Conservation (phyloP, 2,329 filamentous ascomycete genomes). For the Neoscytalidium dimidiatum region DNA sequence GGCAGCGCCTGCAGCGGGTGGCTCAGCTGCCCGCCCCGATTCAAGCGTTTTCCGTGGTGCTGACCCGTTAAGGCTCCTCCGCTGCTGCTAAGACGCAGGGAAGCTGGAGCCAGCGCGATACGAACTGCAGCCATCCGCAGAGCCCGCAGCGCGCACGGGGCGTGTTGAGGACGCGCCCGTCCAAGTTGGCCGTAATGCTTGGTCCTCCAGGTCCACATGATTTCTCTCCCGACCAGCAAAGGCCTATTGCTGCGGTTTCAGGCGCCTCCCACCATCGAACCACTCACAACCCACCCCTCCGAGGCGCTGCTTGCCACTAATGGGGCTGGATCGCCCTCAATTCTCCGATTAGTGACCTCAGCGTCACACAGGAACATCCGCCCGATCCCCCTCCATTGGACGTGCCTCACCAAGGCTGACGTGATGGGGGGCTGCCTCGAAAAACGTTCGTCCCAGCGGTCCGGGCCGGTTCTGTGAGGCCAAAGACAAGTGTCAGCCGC, state of each 20-base stretch:
- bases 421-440: slow-evolving; percentile 18
- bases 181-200: not conserved
- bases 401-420: slow-evolving; percentile 11
- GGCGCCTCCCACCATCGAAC: slow-evolving; percentile 15
- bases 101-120: slow-evolving; percentile 14
- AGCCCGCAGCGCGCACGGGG: slow-evolving; percentile 15
- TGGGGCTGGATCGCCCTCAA: slow-evolving; percentile 20
- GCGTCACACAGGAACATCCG: slow-evolving; percentile 13
- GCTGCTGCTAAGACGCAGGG: slow-evolving; percentile 18
- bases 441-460: slow-evolving; percentile 22
- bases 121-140: slow-evolving; percentile 20
- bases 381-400: slow-evolving; percentile 15
- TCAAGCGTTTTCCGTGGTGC: slow-evolving; percentile 20
- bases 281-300: slow-evolving; percentile 9
- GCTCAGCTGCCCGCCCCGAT: slow-evolving; percentile 3
- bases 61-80: slow-evolving; percentile 15
- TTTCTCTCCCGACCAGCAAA: slow-evolving; percentile 6
- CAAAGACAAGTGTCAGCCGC: slow-evolving; percentile 22
- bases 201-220: slow-evolving; percentile 16
- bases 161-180: not conserved
- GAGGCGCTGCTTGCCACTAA: not conserved
- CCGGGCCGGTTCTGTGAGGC: slow-evolving; percentile 18
- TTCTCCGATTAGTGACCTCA: slow-evolving; percentile 22
- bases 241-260: slow-evolving; percentile 20
- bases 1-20: slow-evolving; percentile 13